These are phyloP conservation scores for Colletotrichum brevisporum DNA, from an alignment of 2,329 filamentous ascomycete genomes.

Conservation along the genomic window DNA sequence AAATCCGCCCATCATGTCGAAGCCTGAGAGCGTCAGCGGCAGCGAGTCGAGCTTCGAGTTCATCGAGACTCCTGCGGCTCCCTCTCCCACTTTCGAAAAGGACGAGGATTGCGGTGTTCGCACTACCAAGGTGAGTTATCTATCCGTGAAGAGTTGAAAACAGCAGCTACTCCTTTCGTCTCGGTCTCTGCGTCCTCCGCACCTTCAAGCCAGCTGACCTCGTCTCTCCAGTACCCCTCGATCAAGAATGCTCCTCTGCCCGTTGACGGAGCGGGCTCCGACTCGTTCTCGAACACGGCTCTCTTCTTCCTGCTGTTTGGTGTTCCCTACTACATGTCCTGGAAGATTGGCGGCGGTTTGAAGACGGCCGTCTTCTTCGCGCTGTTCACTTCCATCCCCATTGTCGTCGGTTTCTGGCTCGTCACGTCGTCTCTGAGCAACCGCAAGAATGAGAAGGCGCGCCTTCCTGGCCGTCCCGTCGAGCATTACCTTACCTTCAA, in stretches of 20 bases:
- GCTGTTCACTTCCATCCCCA: constrained; percentile 78
- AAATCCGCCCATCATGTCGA: constrained; percentile 59
- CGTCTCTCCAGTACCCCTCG: constrained; percentile 74
- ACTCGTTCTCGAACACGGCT: constrained; percentile 82
- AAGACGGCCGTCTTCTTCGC: constrained; percentile 87
- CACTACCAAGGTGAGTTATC: constrained; percentile 64
- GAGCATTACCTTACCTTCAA: constrained; percentile 87
- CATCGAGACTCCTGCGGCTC: constrained; percentile 69
- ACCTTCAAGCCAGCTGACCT: neutral
- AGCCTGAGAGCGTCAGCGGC: constrained; percentile 61
- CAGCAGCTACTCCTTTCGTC: neutral
- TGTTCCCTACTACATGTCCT: constrained; percentile 81
- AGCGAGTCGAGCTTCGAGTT: constrained; percentile 81
- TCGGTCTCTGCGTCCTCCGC: neutral
- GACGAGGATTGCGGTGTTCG: constrained; percentile 68
- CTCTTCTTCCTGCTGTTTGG: constrained; percentile 76
- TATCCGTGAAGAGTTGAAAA: neutral
- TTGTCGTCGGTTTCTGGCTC: constrained; percentile 83
- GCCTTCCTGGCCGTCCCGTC: constrained; percentile 81
- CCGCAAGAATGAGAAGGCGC: constrained; percentile 87
- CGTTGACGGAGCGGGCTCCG: constrained; percentile 81
- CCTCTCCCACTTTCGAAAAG: constrained; percentile 64
- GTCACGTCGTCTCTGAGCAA: constrained; percentile 80
- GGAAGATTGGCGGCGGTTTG: constrained; percentile 82
- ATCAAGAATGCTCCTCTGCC: constrained; percentile 91